Conservation (phyloP, 495 filamentous ascomycete species). For the Penicillium bovifimosum region DNA sequence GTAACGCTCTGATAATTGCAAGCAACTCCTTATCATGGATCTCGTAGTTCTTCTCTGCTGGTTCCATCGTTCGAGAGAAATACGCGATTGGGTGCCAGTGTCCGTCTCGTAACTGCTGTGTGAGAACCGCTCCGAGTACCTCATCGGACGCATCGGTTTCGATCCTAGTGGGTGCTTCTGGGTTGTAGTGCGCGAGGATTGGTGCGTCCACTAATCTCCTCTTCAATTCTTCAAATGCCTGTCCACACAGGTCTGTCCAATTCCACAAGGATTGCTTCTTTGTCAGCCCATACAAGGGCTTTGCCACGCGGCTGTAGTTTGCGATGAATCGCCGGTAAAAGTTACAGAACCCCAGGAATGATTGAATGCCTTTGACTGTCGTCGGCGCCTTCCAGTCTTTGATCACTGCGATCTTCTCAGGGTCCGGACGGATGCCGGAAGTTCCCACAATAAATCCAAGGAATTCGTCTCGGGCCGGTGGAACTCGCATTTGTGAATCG, state of each 20-base stretch:
- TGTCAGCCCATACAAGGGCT: constrained; percentile 2
- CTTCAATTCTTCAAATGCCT: constrained; percentile 12
- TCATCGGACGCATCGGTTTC: no score
- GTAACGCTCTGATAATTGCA: constrained; percentile 11
- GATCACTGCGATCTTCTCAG: constrained; percentile 17
- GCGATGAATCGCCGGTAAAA: constrained; percentile 30
- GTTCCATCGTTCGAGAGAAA: constrained; percentile 15
- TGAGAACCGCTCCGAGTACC: constrained; percentile 9
- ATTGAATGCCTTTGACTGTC: no score
- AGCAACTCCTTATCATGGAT: constrained; percentile 28
- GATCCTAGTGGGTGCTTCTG: no score
- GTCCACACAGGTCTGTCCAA: no score
- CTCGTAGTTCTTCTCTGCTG: constrained; percentile 23
- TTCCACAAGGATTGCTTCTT: no score
- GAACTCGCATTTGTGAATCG: no score
- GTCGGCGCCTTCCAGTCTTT: constrained; percentile 11
- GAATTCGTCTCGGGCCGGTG: constrained; percentile 13
- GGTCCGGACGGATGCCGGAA: constrained; percentile 20
- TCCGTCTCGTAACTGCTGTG: no score
- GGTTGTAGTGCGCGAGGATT: constrained; percentile 13
- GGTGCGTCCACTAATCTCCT: neutral
- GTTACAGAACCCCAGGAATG: constrained; percentile 27
- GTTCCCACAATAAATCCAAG: neutral
- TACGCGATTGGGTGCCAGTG: no score
- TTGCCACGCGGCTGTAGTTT: constrained; percentile 14